Evolutionary conservation across 345 rosid genomes (phyloP).

Genomic region (Viola odorata): DNA sequence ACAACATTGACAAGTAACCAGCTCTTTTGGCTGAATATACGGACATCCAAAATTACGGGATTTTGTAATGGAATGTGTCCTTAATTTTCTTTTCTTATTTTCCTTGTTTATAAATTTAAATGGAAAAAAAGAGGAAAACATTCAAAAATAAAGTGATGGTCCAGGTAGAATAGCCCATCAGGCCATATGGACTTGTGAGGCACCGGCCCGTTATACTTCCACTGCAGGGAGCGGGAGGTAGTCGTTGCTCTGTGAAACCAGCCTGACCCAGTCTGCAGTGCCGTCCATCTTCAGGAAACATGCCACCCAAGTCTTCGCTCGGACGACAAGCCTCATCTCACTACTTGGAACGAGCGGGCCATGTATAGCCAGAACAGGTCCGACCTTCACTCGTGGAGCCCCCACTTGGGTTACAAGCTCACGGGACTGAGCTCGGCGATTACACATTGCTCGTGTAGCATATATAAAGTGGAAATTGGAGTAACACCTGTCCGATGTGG

Average conservation of each 20-base stretch:
- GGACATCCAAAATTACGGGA: no score
- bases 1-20: neutral
- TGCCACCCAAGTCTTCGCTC: neutral
- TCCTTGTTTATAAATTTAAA: no score
- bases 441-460: no score
- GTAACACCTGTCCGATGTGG: no score
- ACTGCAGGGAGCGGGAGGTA: conserved; percentile 26
- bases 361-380: no score
- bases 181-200: neutral
- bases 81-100: no score
- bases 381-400: no score
- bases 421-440: no score
- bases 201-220: conserved; percentile 27
- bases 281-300: conserved; percentile 24
- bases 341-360: conserved; percentile 30
- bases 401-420: conserved; percentile 29
- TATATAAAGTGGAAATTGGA: no score
- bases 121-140: no score
- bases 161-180: conserved; percentile 9
- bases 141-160: no score
- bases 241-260: neutral
- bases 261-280: conserved; percentile 43
- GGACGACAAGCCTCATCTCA: conserved; percentile 6
- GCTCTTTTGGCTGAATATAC: neutral
- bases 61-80: no score